Evolutionary conservation across 2,329 filamentous ascomycete genomes (phyloP), one percentile per base, ranked within the genome.

Genomic region (Colletotrichum sp.): DNA sequence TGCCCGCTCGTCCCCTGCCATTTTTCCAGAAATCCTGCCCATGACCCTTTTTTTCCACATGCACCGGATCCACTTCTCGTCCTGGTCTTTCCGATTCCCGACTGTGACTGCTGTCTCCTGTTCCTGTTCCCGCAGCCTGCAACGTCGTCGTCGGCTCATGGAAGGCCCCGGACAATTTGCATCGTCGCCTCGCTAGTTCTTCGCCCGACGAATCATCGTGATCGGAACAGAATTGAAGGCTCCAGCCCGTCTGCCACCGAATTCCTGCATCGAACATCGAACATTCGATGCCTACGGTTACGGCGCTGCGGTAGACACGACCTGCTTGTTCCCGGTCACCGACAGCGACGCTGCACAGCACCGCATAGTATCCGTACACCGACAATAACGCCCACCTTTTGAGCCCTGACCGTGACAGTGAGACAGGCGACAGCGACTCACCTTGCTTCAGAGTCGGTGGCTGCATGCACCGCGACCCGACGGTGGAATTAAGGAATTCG

Each of bases 401-500:
- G 26, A 59, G 21, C 55, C 26, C 55, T 26, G 21, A 59, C 55
- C 21, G 55, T 52, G 34, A 63, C 63, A 52, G 43, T 52, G 43
- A 52, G 43, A 52, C 43, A 52, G 43, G 24, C 30, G 55, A 61
- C 65, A 57, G 28, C 43, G 57, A 30, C 65, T 57, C 65, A 59
- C 43, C 21, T 21, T 57, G 65, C 21, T 21, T 57, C 43, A 36
- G 61, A 64, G 32, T 32, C 67, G 67, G 55, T 60, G 67, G 59
- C 26, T 43, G 48, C 59, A 71, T 70, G 48, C 60, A 71, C 67
- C 34, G 34, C 72, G 61, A 55, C 63, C 68, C 73, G 61, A 75
- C 52, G 39, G 68, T 74, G 72, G 68, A 34, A 72, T 61, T 72
- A 48, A 67, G 43, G 61, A 43, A 72, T 24, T 63, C 72, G 60